Base-by-base conservation (phyloP, 768 basidiomycete species). In the Hypsizygus marmoreus region DNA sequence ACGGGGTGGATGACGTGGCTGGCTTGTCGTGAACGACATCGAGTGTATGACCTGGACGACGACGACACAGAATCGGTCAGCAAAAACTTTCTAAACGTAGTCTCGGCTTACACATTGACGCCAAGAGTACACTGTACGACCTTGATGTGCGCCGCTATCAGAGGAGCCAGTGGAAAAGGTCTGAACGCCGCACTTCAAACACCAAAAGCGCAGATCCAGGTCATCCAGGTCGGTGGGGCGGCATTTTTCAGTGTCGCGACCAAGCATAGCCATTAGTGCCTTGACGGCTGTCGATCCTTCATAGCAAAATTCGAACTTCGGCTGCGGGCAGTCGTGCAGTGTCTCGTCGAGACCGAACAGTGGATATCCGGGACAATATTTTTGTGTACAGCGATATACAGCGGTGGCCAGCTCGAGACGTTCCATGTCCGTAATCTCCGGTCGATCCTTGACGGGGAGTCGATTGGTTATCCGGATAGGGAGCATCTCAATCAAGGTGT, bases 161-260 rank as follows among this genome's bases (percentile, higher is more conserved):
- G 26, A 20, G 4, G 17, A 20, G 28, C 4, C 13, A 4, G 40
- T 41, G 16, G 16, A 30, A 31, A 17, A 20, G 7, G 6, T 17
- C 16, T 20, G 40, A n/a, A 29, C 12, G 4, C 40, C 40, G 20
- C 45, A 46, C 14, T 39, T 35, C 37, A 31, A 14, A n/a, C 45
- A 46, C 12, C 33, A 25, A n/a, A 46, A 46, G 12, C 45, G 38
- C 9, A 32, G 29, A 22, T 39, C 28, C 37, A 31, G 16, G 20
- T 17, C 28, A 24, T 39, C 45, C 36, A 46, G 19, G 37, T 46
- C 36, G 10, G 45, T 30, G 10, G 45, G 45, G 14, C 22, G 20
- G 13, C 45, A 46, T 20, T 14, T 23, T 5, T 20, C 19, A 8
- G n/a, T 4, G 19, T 38, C 14, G 12, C 32, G 14, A 20, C 45